Evolutionary conservation across 495 filamentous ascomycete species (phyloP).

Genomic region (Penicillium bovifimosum): DNA sequence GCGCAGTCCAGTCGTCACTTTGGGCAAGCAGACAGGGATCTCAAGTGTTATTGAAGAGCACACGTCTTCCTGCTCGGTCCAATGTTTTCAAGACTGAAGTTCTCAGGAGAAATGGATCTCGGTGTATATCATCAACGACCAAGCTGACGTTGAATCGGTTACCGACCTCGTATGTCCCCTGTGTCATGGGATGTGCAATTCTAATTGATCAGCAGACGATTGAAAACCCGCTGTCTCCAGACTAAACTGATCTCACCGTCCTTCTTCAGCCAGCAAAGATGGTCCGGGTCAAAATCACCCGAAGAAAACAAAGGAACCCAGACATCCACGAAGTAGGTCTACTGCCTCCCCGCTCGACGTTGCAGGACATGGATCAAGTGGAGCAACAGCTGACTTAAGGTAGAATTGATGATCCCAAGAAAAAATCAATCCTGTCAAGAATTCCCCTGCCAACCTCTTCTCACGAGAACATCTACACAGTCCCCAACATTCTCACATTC

Average conservation of each 20-base stretch:
- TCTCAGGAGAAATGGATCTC: neutral
- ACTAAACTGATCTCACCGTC: neutral
- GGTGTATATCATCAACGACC: constrained; percentile 13
- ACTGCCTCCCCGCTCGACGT: neutral
- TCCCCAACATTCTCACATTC: constrained; percentile 89
- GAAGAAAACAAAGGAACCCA: constrained; percentile 8
- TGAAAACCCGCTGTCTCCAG: neutral
- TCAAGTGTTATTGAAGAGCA: neutral
- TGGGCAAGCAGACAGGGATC: constrained; percentile 7
- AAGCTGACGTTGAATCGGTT: neutral
- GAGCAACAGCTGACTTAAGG: neutral
- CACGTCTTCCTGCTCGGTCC: neutral
- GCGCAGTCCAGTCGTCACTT: constrained; percentile 7
- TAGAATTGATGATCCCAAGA: constrained; percentile 18
- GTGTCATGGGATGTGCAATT: neutral
- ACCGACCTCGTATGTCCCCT: constrained; percentile 10
- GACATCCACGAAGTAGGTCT: constrained; percentile 17
- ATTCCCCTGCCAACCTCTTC: constrained; percentile 39
- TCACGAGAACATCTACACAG: constrained; percentile 92
- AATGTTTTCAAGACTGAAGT: neutral
- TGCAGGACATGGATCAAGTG: neutral
- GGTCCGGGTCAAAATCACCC: constrained; percentile 22
- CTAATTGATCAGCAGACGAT: constrained; percentile 7
- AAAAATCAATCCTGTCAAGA: constrained; percentile 41
- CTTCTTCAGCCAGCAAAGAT: constrained; percentile 16